Base-by-base conservation (phyloP, 2,329 filamentous ascomycete species). In the Mollisiaceae sp. region DNA sequence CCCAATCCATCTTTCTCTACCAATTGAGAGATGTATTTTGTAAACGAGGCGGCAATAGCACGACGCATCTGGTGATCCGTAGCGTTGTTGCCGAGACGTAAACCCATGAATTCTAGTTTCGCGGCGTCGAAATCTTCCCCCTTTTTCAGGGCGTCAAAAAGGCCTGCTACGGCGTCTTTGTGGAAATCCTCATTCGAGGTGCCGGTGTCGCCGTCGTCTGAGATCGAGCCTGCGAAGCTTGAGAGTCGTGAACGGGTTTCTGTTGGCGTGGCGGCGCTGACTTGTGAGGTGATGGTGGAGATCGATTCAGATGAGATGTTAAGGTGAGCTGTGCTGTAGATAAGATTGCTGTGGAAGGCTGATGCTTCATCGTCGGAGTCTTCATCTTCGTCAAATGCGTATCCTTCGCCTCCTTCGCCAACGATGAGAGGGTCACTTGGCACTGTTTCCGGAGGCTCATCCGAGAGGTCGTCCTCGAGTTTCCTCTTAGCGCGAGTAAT, bases 71-170 rank as follows among this genome's bases (percentile, higher is more conserved):
- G 91, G 70, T 90, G 86, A 74, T 97, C 94, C 0, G 93, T 94
- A 2, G 95, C 95, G 74, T 98, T 93, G 73, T 91, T 92, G 62
- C 90, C 91, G 77, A 99, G 92, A 12, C 94, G 90, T n/a, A 98
- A 83, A 56, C 93, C 92, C 82, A 94, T 97, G 68, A 99, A 91
- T 77, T 99, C 95, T 39, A 98, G 86, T 76, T 94, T 93, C 59
- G 87, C 86, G 2, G 83, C 83, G 74, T 97, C 94, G 69, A 97
- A 95, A 75, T 96, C 92, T 12, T 88, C 86, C 15, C 87, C 86
- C 24, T 89, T 90, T 60, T 91, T 89, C 50, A 98, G 83, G 27
- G 93, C 91, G 74, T 97, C 94, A 67, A 94, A 85, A n/a, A 98
- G 86, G 67, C 92, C 94, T 69, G 89, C 84, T 2, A 94, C 91